Evolutionary conservation across 2,329 filamentous ascomycete genomes (phyloP).

Genomic region (Phialophora chinensis): DNA sequence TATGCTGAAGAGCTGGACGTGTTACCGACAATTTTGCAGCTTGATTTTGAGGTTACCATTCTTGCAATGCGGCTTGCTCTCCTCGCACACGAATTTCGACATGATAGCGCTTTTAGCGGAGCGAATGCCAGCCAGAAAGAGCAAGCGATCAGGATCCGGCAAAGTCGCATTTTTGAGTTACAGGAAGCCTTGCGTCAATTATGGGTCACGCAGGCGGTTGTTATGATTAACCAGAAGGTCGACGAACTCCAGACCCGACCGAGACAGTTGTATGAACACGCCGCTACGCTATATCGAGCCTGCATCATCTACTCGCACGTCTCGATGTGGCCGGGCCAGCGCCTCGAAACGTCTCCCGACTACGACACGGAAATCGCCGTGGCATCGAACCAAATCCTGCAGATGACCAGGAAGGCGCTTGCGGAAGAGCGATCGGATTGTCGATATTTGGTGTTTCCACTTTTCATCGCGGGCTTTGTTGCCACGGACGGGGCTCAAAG

Average conservation of each 20-base stretch:
- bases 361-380: slow-evolving; percentile 52
- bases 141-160: slow-evolving; percentile 39
- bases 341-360: slow-evolving; percentile 47
- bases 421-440: slow-evolving; percentile 49
- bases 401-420: slow-evolving; percentile 51
- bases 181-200: slow-evolving; percentile 47
- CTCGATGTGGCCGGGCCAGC: slow-evolving; percentile 59
- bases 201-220: slow-evolving; percentile 48
- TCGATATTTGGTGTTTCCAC: slow-evolving; percentile 58
- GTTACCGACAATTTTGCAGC: slow-evolving; percentile 50
- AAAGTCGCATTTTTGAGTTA: slow-evolving; percentile 46
- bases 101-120: slow-evolving; percentile 42
- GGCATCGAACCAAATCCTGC: slow-evolving; percentile 54
- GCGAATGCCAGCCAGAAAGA: slow-evolving; percentile 33
- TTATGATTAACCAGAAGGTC: slow-evolving; percentile 46
- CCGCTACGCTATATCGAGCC: slow-evolving; percentile 56
- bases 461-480: slow-evolving; percentile 61
- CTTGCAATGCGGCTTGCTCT: slow-evolving; percentile 55
- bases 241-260: slow-evolving; percentile 46
- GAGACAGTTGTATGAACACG: slow-evolving; percentile 53
- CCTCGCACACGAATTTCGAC: slow-evolving; percentile 50
- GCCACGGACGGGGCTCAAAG: slow-evolving; percentile 51
- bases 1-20: slow-evolving; percentile 48
- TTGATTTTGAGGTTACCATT: slow-evolving; percentile 54
- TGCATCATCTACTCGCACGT: slow-evolving; percentile 61